Percentiles rank a stretch among this genome's conserved stretches.
phyloP scores from a whole-genome alignment of 495 filamentous ascomycete species.

The Melanomma pulvis-pyrius region DNA sequence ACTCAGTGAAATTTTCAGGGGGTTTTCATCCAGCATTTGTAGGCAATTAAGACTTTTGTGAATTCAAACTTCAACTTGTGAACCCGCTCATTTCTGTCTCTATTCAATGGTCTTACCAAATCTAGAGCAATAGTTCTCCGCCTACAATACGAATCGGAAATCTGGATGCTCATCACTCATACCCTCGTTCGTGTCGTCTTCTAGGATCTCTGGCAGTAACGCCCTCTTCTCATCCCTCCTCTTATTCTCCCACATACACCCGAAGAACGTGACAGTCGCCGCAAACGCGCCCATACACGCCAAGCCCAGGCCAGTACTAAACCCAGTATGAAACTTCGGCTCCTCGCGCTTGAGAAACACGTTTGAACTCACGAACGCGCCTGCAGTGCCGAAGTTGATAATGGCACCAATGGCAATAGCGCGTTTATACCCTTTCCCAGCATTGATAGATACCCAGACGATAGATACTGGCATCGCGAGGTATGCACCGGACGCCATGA shows the following conservation, averaged over 20 bases:
- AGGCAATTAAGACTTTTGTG: too few relatives aligned
- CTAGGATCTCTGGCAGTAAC: constrained; percentile 3
- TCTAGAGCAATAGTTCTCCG: neutral
- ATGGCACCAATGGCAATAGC: constrained; percentile 33
- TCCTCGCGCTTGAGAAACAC: constrained; percentile 32
- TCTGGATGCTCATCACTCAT: constrained; percentile 29
- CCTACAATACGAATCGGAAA: constrained; percentile 29
- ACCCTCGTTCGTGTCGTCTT: constrained; percentile 9
- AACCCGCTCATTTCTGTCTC: too few relatives aligned
- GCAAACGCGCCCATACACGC: constrained; percentile 21
- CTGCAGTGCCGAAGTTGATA: constrained; percentile 33
- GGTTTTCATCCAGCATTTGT: too few relatives aligned
- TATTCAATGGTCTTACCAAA: too few relatives aligned
- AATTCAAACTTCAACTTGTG: too few relatives aligned
- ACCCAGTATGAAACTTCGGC: constrained; percentile 36
- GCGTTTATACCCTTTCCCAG: constrained; percentile 37
- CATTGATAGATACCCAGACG: constrained; percentile 36
- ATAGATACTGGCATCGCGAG: constrained; percentile 54
- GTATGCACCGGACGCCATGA: constrained; percentile 66
- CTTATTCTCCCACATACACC: constrained; percentile 22
- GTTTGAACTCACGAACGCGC: constrained; percentile 31
- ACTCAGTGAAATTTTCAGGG: too few relatives aligned
- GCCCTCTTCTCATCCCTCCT: constrained; percentile 6
- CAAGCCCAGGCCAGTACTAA: constrained; percentile 30
- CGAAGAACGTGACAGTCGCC: constrained; percentile 26